Base-by-base conservation (phyloP, 345 rosid genomes). In the Heritiera fomes region DNA sequence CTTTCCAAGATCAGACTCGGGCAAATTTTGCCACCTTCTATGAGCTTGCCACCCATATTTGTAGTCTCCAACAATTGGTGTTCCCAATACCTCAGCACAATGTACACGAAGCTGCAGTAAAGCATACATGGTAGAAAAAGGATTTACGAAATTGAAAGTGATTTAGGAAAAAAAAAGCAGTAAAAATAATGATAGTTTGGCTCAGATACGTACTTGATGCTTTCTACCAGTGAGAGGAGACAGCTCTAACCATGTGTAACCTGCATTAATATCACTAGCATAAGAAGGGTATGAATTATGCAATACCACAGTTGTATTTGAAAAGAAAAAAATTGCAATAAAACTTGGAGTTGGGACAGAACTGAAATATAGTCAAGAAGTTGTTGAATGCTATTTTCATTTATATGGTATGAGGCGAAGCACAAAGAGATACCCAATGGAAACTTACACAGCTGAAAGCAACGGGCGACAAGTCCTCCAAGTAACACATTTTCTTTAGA, bases 11-110 rank as follows among this genome's bases (percentile, higher is more conserved):
- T 73, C 70, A 64, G 88, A 78, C 10, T 43, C 43, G 18, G 78
- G 81, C 63, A 83, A 77, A 45, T 84, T 75, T 83, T 84, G 80
- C 86, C 87, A 81, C 38, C 84, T 77, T 86, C 85, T 85, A 83
- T 95, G 97, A 81, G 88, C 86, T 85, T 89, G 97, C 97, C 98
- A 91, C 8, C 93, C 98, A 15, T 96, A 96, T 80, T 96, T 96
- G 72, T 81, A 94, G 83, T 94, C 98, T 71, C 99, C 99, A 4
- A 96, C 91, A 80, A 96, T 91, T 4, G 99, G 98, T 53, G 99
- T 93, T 71, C 98, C 94, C 79, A 95, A 77, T 61, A 91, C 93
- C 80, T 94, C 97, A 41, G 98, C 98, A 81, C 99, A 94, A 81
- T 96, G 99, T 77, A 96, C 99, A 17, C 98, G 95, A 34, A 96